A percentile compares a stretch with the other conserved stretches of the same genome.
These are phyloP conservation scores for Cryphonectria japonica DNA, from an alignment of 2,329 filamentous ascomycete genomes.

Conservation along the genomic window DNA sequence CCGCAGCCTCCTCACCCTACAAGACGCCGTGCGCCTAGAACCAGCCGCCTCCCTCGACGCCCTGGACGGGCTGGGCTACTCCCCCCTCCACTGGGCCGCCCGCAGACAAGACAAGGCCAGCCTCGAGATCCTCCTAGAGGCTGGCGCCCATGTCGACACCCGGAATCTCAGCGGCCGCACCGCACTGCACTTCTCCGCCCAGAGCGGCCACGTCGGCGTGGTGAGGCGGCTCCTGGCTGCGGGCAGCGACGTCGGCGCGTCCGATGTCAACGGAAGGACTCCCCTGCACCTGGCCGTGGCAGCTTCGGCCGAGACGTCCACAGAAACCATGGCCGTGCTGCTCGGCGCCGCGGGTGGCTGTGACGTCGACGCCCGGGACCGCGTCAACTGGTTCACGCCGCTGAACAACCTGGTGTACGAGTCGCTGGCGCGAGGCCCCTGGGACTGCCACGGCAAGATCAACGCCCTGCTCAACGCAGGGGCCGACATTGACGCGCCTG, in stretches of 20 bases:
- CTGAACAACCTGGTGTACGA: slow-evolving; percentile 4
- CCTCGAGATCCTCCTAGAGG: neutral
- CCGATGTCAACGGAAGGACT: neutral
- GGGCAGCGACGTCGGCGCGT: neutral
- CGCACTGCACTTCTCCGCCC: neutral
- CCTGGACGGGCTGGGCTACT: neutral
- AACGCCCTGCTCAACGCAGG: neutral
- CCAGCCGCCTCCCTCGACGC: neutral
- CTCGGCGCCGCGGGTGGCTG: neutral
- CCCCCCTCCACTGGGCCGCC: neutral
- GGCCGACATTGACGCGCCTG: slow-evolving; percentile 1
- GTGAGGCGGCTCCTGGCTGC: neutral
- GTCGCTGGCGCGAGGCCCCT: neutral
- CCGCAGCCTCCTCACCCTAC: neutral
- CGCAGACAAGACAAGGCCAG: neutral
- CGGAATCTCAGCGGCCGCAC: neutral
- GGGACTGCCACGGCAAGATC: neutral
- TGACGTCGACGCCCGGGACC: neutral
- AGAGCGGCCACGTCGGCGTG: neutral
- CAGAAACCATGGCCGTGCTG: neutral
- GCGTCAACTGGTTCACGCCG: neutral
- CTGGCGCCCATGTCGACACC: neutral
- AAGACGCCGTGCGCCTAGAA: neutral
- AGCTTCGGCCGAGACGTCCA: neutral
- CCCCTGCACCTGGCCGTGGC: neutral